Percentiles rank a stretch among this genome's conserved stretches.
phyloP scores from a whole-genome alignment of 1,284 basidiomycete species.

The Hymenochaete sp. region DNA sequence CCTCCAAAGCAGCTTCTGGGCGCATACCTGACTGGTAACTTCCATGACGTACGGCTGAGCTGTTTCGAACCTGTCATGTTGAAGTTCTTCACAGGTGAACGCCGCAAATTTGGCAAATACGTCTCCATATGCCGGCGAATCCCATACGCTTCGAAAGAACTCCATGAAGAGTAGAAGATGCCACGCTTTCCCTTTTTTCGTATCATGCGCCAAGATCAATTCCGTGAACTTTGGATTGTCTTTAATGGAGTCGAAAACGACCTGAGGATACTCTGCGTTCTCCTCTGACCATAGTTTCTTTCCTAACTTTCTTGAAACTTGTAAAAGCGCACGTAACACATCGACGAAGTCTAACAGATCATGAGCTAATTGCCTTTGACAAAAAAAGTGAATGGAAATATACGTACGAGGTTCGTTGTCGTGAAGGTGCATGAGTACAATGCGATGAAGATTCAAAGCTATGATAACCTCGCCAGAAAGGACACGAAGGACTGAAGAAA shows the following conservation, averaged over 20 bases:
- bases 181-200: constrained; percentile 34
- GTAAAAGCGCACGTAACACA: constrained; percentile 51
- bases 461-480: constrained; percentile 40
- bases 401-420: constrained; percentile 56
- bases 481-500: constrained; percentile 40
- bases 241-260: constrained; percentile 75
- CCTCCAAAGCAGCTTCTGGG: not conserved
- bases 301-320: constrained; percentile 46
- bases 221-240: constrained; percentile 59
- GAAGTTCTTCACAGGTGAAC: constrained; percentile 69
- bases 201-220: constrained; percentile 35
- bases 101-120: constrained; percentile 62
- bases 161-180: constrained; percentile 48
- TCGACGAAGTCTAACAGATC: constrained; percentile 49
- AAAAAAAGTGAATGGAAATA: constrained; percentile 9
- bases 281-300: constrained; percentile 59
- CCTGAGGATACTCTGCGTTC: constrained; percentile 56
- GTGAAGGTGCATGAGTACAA: constrained; percentile 53
- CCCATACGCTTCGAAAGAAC: constrained; percentile 47
- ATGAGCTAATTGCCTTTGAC: constrained; percentile 6
- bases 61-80: constrained; percentile 60
- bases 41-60: constrained; percentile 52
- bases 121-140: constrained; percentile 46
- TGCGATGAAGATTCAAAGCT: constrained; percentile 32
- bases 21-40: constrained; percentile 52